phyloP scores from a whole-genome alignment of 1,284 basidiomycete genomes.

The Somion occarium region DNA sequence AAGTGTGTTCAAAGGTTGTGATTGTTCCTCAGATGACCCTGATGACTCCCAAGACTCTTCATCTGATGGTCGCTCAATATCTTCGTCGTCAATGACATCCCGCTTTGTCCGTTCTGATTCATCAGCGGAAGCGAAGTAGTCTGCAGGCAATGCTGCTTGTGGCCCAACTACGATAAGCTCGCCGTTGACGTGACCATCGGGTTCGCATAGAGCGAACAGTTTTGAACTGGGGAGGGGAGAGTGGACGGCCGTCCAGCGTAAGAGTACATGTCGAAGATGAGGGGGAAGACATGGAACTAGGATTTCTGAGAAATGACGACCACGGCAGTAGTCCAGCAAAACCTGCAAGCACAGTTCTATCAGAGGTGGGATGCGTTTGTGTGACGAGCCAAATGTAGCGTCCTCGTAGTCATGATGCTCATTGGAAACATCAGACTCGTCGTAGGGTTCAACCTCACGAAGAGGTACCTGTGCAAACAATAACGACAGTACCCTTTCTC shows the following conservation, averaged over 20 bases:
- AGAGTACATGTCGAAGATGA: slow-evolving; percentile 51
- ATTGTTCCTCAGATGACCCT: slow-evolving; percentile 10
- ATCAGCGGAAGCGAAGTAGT: slow-evolving; percentile 30
- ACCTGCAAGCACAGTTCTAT: slow-evolving; percentile 36
- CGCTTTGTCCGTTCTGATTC: neutral
- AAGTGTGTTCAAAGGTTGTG: slow-evolving; percentile 25
- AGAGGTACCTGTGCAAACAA: slow-evolving; percentile 34
- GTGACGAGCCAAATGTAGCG: too few species aligned
- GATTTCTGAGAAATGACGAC: slow-evolving; percentile 30
- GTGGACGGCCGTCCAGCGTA: slow-evolving; percentile 53
- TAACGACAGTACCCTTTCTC: slow-evolving; percentile 46
- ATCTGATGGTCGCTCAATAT: neutral
- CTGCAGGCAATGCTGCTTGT: slow-evolving; percentile 35
- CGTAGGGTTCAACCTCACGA: neutral
- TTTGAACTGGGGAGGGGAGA: slow-evolving; percentile 44
- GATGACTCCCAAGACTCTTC: slow-evolving; percentile 22
- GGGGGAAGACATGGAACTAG: slow-evolving; percentile 46
- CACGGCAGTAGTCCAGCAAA: slow-evolving; percentile 26
- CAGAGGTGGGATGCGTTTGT: slow-evolving; percentile 25
- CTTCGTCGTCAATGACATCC: slow-evolving; percentile 24
- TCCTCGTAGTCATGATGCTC: too few species aligned
- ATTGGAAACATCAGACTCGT: neutral
- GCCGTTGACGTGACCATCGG: slow-evolving; percentile 48
- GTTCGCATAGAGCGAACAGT: slow-evolving; percentile 43
- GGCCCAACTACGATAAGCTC: slow-evolving; percentile 63